phyloP scores from a whole-genome alignment of 2,329 filamentous ascomycete species.

The Achaetomium macrosporum region DNA sequence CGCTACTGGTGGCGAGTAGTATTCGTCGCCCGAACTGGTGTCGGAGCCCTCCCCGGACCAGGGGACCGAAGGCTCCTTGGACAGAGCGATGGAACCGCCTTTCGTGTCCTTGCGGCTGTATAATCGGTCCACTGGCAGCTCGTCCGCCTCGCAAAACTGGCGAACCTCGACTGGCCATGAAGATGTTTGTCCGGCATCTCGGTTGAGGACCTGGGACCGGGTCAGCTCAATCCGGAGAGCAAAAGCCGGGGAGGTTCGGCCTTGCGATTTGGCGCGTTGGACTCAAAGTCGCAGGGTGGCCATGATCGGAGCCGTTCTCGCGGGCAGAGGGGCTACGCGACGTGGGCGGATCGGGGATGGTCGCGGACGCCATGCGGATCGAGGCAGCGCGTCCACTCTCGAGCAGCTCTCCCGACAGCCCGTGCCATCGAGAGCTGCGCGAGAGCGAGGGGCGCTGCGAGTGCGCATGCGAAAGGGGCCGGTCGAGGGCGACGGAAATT shows the following conservation, averaged over 20 bases:
- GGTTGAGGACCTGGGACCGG: background rate
- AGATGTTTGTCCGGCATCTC: background rate
- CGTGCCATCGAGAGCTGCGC: conserved; percentile 12
- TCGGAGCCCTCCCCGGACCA: conserved; percentile 9
- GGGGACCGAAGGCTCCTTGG: conserved; percentile 9
- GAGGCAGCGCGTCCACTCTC: conserved; percentile 11
- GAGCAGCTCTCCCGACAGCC: conserved; percentile 16
- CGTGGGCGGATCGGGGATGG: background rate
- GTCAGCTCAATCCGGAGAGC: background rate
- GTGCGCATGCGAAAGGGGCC: conserved; percentile 8
- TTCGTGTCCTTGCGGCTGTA: conserved; percentile 6
- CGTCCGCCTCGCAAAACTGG: background rate
- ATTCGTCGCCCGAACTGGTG: conserved; percentile 12
- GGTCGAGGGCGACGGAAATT: background rate
- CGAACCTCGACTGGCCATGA: background rate
- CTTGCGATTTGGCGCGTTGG: background rate
- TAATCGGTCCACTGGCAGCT: background rate
- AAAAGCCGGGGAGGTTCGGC: background rate
- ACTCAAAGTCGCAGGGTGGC: background rate
- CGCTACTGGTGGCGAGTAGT: background rate
- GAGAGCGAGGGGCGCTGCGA: conserved; percentile 6
- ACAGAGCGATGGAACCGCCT: conserved; percentile 3
- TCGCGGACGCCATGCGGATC: conserved; percentile 9
- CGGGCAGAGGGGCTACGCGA: background rate
- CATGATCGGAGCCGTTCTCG: conserved; percentile 4